Conservation (phyloP, 139 green algal genomes). For the Microglena sp. region DNA sequence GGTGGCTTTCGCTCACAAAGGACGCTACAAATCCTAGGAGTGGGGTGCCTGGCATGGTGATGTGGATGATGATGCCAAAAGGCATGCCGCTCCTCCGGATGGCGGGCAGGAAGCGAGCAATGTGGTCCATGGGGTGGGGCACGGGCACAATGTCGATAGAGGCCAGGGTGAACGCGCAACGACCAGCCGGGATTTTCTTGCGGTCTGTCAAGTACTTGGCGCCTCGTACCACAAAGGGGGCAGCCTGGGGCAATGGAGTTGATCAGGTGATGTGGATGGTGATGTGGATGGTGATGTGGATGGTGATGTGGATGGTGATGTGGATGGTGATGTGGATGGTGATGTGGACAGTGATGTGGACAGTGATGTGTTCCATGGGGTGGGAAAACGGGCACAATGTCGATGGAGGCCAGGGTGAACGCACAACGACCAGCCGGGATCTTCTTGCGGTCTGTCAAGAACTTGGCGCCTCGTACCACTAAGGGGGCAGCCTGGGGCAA, state of each 20-base stretch:
- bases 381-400: constrained; percentile 26
- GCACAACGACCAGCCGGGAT: constrained; percentile 24
- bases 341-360: too few species aligned
- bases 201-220: constrained; percentile 41
- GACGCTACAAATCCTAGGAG: constrained; percentile 46
- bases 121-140: constrained; percentile 19
- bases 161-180: constrained; percentile 17
- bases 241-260: constrained; percentile 6
- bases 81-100: constrained; percentile 28
- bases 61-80: constrained; percentile 47
- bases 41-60: constrained; percentile 48
- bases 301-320: too few species aligned
- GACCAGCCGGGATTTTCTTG: constrained; percentile 40
- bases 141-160: constrained; percentile 37
- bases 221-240: constrained; percentile 28
- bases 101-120: constrained; percentile 44
- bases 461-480: constrained; percentile 34
- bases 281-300: too few species aligned
- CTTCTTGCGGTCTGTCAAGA: constrained; percentile 46
- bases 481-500: constrained; percentile 11
- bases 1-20: constrained; percentile 45
- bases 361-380: constrained; percentile 31
- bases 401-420: constrained; percentile 30
- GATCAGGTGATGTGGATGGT: too few species aligned
- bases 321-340: too few species aligned